These are phyloP conservation scores for Aspergillus conjunctus DNA, from an alignment of 495 filamentous ascomycete genomes.

Conservation along the genomic window DNA sequence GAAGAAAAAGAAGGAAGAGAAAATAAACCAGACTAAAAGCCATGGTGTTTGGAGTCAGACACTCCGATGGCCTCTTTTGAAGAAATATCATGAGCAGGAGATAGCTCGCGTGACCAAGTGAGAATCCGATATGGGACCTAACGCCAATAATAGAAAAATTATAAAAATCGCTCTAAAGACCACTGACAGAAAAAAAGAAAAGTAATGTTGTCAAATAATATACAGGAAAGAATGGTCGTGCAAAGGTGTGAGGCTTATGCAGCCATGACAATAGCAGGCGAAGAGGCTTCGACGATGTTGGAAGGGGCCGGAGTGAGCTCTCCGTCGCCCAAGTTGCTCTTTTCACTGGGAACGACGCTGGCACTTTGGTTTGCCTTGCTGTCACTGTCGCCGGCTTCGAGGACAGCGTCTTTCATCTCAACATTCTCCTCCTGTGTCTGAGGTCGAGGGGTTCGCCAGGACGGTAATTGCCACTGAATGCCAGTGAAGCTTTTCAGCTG, in stretches of 20 bases:
- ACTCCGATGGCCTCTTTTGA: background rate
- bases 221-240: slow-evolving; percentile 24
- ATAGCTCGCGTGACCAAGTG: slow-evolving; percentile 17
- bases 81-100: slow-evolving; percentile 3
- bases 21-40: slow-evolving; percentile 3
- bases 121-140: slow-evolving; percentile 18
- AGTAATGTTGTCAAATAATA: slow-evolving; percentile 21
- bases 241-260: slow-evolving; percentile 28
- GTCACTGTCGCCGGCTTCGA: slow-evolving; percentile 65
- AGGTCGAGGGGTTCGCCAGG: slow-evolving; percentile 75
- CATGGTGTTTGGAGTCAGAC: background rate
- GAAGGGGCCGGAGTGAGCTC: slow-evolving; percentile 47
- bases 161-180: slow-evolving; percentile 6
- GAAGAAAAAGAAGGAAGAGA: slow-evolving; percentile 5
- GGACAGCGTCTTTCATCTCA: slow-evolving; percentile 43
- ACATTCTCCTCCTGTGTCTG: slow-evolving; percentile 40
- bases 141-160: slow-evolving; percentile 17
- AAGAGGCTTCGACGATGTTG: slow-evolving; percentile 47
- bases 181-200: slow-evolving; percentile 19
- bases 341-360: slow-evolving; percentile 62
- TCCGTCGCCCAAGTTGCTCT: slow-evolving; percentile 64
- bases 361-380: slow-evolving; percentile 75
- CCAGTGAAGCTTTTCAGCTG: slow-evolving; percentile 93
- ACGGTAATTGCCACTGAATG: slow-evolving; percentile 76
- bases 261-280: slow-evolving; percentile 48